phyloP scores from a whole-genome alignment of 805 yeast genomes.

The Candida ovalis region DNA sequence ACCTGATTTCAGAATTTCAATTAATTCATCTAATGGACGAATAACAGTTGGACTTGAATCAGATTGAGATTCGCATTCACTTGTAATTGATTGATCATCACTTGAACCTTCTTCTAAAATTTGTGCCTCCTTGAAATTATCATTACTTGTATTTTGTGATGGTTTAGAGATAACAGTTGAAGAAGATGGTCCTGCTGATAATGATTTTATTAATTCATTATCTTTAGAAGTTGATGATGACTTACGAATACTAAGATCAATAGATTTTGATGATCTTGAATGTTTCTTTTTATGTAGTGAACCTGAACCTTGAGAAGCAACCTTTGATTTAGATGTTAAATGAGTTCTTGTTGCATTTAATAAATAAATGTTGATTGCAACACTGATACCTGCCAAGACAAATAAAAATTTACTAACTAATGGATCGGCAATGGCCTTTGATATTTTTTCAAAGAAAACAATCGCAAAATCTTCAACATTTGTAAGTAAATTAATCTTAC shows the following conservation, averaged over 20 bases:
- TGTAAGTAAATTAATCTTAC: constrained; percentile 52
- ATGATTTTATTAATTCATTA: neutral
- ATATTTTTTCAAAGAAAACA: constrained; percentile 49
- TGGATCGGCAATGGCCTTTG: constrained; percentile 72
- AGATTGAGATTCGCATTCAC: constrained; percentile 29
- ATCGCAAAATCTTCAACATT: constrained; percentile 60
- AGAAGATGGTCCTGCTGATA: constrained; percentile 5
- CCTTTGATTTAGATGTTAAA: constrained; percentile 18
- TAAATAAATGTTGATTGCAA: constrained; percentile 78
- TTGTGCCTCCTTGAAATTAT: constrained; percentile 34
- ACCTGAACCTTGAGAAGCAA: neutral
- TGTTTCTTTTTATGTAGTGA: constrained; percentile 9
- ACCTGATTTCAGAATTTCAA: constrained; percentile 64
- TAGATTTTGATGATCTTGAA: constrained; percentile 7
- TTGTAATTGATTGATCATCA: constrained; percentile 24
- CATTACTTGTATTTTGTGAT: constrained; percentile 16
- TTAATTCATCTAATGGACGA: constrained; percentile 62
- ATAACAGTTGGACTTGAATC: constrained; percentile 12
- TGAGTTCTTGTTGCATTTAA: constrained; percentile 80
- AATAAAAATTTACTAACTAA: constrained; percentile 74
- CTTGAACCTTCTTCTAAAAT: constrained; percentile 27
- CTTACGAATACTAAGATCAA: constrained; percentile 1
- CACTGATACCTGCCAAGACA: constrained; percentile 67
- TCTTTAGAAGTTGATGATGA: constrained; percentile 1
- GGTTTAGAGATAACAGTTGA: constrained; percentile 13